These are phyloP conservation scores for Thermochaetoides thermophila DNA, from an alignment of 495 filamentous ascomycete genomes.

Conservation along the genomic window DNA sequence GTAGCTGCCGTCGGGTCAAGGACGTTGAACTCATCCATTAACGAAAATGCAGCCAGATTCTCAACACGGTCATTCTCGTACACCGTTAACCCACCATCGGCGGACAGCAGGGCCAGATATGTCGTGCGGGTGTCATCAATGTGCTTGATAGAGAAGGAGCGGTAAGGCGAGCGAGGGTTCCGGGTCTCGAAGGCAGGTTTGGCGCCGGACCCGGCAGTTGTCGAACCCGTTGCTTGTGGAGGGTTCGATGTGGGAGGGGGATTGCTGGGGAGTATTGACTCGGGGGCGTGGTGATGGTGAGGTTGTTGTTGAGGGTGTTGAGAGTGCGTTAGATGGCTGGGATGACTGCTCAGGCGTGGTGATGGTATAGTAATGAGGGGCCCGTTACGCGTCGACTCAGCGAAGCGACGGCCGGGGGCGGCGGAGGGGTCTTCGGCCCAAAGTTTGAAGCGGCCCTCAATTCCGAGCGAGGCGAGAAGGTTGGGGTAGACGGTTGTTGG, in stretches of 20 bases:
- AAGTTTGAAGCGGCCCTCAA: constrained; percentile 74
- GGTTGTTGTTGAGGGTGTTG: constrained; percentile 1
- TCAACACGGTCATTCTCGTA: constrained; percentile 83
- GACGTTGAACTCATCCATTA: constrained; percentile 48
- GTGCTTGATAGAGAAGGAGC: constrained; percentile 71
- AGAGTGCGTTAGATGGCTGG: constrained; percentile 26
- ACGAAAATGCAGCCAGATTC: constrained; percentile 58
- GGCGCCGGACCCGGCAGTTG: not conserved
- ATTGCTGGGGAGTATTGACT: not conserved
- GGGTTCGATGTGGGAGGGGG: not conserved
- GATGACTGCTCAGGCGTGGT: constrained; percentile 2
- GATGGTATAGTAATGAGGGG: constrained; percentile 1
- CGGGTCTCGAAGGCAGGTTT: constrained; percentile 32
- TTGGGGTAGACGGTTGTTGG: constrained; percentile 42
- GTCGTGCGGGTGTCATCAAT: constrained; percentile 50
- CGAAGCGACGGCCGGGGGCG: constrained; percentile 64
- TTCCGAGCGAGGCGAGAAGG: constrained; percentile 51
- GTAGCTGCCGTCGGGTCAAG: constrained; percentile 26
- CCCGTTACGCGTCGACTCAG: constrained; percentile 15
- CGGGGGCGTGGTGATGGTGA: constrained; percentile 1
- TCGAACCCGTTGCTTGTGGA: not conserved
- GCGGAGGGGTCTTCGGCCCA: constrained; percentile 81
- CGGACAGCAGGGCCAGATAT: constrained; percentile 69
- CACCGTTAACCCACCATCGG: constrained; percentile 63
- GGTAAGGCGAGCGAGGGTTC: constrained; percentile 29